Conservation (phyloP, 139 green algal genomes). For the Haematococcus lacustris region DNA sequence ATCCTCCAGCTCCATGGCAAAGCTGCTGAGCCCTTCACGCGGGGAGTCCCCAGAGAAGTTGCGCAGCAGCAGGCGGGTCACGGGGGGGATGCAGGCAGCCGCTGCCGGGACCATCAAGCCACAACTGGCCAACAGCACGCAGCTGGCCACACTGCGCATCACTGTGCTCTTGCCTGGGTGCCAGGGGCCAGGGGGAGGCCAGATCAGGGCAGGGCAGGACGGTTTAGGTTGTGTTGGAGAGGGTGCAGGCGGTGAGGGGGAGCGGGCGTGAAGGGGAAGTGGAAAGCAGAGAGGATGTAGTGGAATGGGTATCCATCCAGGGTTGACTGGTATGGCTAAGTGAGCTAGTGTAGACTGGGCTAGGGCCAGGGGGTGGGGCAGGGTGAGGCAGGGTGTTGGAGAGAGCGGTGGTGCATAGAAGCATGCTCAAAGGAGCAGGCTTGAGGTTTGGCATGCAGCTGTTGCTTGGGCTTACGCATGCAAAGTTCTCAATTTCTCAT, state of each 20-base stretch:
- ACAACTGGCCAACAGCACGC: conserved; percentile 70
- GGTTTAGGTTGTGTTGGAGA: not conserved
- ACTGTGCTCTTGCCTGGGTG: conserved; percentile 90
- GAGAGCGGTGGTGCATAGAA: not conserved
- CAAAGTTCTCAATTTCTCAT: too few relatives aligned
- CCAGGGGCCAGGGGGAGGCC: not conserved
- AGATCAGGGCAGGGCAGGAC: not conserved
- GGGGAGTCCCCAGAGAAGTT: conserved; percentile 76
- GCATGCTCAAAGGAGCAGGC: too few relatives aligned
- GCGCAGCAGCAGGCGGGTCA: conserved; percentile 18
- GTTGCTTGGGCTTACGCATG: too few relatives aligned
- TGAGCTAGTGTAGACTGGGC: not conserved
- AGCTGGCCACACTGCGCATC: conserved; percentile 59
- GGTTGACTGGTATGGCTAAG: not conserved
- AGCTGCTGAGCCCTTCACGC: conserved; percentile 69
- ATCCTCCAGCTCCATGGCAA: conserved; percentile 80
- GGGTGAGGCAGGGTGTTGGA: not conserved
- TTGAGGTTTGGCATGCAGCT: too few relatives aligned
- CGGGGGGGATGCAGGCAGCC: conserved; percentile 1
- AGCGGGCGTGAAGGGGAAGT: not conserved
- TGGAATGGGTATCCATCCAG: not conserved
- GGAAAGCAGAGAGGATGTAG: not conserved
- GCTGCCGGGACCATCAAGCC: conserved; percentile 51
- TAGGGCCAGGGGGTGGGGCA: too few relatives aligned
- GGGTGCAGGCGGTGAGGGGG: not conserved